Evolutionary conservation across 352 stramenopile genomes (phyloP), one percentile per base, ranked within the genome.

Genomic region (Phytophthora citrophthora): DNA sequence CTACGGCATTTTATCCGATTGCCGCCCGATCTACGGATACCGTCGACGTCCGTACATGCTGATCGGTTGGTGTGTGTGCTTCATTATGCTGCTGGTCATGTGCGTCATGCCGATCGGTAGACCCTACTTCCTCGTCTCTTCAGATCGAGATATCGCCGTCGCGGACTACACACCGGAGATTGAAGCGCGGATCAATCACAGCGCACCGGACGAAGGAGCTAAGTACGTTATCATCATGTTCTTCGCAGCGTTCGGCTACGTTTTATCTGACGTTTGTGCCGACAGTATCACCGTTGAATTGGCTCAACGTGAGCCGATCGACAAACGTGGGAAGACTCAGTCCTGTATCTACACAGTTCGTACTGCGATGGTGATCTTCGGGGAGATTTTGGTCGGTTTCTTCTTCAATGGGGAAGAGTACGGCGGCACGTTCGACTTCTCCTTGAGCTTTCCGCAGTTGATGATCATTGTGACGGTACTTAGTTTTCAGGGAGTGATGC

Each of bases 201-300:
- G 50, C 36, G 80, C 80, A 0, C 34, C 56, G 0, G 29, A 63
- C 0, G 34, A 76, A 32, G 77, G 68, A 4, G 71, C 45, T 46
- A 81, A 81, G 49, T 91, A 88, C 70, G 67, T 86, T 10, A 59
- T 89, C 3, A 41, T 88, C 16, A 89, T 96, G 74, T 82, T 94
- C 39, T 54, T 93, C 13, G 79, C 85, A 0, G 79, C 84, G 1
- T 26, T 90, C 13, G 86, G 86, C 12, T 95, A 94, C 59, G 70
- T 94, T 15, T 76, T 93, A 53, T 74, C 86, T 1, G 85, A 94
- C 55, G 83, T 94, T 1, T 76, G 75, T 9, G 76, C 79, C 16
- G 87, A 95, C 64, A 82, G 72, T 1, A 69, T 83, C 38, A 54
- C 69, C 0, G 48, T 66, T 1, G 70, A 85, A 24, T 38, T 76